A percentile compares a stretch with the other conserved stretches of the same genome.
Evolutionary conservation across 371 early-diverging fungal species (phyloP).

Genomic region (Rhizopus sp.): DNA sequence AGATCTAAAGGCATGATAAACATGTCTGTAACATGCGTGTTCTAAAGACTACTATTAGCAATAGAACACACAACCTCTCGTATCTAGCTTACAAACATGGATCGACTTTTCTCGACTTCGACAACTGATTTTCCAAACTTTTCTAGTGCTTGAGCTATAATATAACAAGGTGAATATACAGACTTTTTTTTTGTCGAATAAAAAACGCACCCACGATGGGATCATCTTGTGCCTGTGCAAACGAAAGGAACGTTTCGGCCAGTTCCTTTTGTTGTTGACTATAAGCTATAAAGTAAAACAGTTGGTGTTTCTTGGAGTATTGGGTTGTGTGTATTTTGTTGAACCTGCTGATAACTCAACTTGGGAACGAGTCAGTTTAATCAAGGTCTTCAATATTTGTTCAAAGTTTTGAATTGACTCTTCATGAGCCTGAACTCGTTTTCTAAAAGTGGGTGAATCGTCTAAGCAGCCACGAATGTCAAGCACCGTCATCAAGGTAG

Average conservation of each 20-base stretch:
- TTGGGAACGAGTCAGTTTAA: conserved; percentile 58
- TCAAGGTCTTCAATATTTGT: conserved; percentile 48
- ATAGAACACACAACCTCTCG: neutral
- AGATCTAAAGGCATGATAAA: conserved; percentile 67
- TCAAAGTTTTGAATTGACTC: conserved; percentile 61
- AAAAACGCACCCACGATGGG: conserved; percentile 57
- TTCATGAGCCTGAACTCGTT: conserved; percentile 56
- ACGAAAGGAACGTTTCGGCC: conserved; percentile 50
- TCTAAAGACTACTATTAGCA: conserved; percentile 28
- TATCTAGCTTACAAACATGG: conserved; percentile 54
- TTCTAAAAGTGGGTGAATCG: conserved; percentile 62
- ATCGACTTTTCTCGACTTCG: conserved; percentile 64
- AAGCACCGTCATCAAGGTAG: conserved; percentile 47
- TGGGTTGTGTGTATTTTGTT: neutral
- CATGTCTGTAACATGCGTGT: conserved; percentile 63
- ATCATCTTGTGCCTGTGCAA: conserved; percentile 62
- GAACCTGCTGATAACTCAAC: conserved; percentile 52
- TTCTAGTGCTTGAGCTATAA: conserved; percentile 39
- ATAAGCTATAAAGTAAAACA: conserved; percentile 35
- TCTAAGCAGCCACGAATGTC: conserved; percentile 62
- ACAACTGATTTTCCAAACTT: conserved; percentile 49
- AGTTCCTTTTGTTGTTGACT: conserved; percentile 56
- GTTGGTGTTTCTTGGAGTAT: neutral
- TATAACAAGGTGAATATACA: neutral
- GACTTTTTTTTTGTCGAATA: neutral